Conservation (phyloP, 306 rosid genomes). For the Lagenaria siceraria region DNA sequence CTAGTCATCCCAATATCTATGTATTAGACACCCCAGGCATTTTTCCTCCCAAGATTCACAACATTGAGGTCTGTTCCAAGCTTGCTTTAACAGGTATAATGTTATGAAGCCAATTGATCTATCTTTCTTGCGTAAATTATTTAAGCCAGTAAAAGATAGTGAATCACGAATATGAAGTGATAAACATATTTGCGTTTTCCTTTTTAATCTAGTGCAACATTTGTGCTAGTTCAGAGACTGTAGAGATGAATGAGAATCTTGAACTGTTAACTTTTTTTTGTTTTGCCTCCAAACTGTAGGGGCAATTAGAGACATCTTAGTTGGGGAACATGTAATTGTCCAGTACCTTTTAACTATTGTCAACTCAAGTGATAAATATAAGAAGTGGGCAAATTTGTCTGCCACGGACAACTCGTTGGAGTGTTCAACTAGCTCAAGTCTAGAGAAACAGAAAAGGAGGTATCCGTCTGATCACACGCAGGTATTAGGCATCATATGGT, state of each 20-base stretch:
- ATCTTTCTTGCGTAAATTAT: slow-evolving; percentile 8
- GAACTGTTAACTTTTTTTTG: not conserved
- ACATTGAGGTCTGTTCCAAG: slow-evolving; percentile 43
- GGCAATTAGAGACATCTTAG: slow-evolving; percentile 37
- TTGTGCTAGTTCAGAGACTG: not conserved
- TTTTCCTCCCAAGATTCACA: slow-evolving; percentile 48
- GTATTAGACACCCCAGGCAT: slow-evolving; percentile 82
- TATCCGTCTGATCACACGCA: slow-evolving; percentile 66
- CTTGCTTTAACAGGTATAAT: slow-evolving; percentile 70
- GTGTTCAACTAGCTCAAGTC: slow-evolving; percentile 12
- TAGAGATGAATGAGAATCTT: not conserved
- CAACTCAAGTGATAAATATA: slow-evolving; percentile 33
- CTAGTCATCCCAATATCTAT: slow-evolving; percentile 83
- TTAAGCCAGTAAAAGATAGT: not conserved
- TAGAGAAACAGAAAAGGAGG: slow-evolving; percentile 29
- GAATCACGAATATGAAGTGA: not conserved
- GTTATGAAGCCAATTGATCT: not conserved
- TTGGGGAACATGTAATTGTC: slow-evolving; percentile 38
- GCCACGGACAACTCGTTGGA: slow-evolving; percentile 6
- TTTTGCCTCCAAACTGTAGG: slow-evolving; percentile 31
- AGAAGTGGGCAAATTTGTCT: slow-evolving; percentile 31
- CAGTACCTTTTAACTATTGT: slow-evolving; percentile 29
- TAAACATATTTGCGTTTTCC: too few relatives aligned
- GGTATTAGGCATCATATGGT: slow-evolving; percentile 23
- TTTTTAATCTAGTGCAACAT: not conserved